phyloP scores from a whole-genome alignment of 2,329 filamentous ascomycete species.

The Aureobasidium sp. region DNA sequence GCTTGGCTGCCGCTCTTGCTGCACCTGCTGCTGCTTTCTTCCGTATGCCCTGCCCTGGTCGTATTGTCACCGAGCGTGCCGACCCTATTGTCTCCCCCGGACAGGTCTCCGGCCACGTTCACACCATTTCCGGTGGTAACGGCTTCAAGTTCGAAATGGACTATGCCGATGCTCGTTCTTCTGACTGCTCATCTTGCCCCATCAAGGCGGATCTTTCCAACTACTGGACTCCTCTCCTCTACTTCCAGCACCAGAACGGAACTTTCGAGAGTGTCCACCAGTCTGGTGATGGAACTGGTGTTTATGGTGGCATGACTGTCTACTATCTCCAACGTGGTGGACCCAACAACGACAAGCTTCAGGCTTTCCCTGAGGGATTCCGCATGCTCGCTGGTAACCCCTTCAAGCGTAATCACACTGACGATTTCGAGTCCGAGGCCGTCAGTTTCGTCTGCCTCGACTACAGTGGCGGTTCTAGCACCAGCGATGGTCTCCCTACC shows the following conservation, averaged over 20 bases:
- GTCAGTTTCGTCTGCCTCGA: slow-evolving; percentile 53
- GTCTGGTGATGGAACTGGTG: slow-evolving; percentile 40
- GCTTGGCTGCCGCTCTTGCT: slow-evolving; percentile 22
- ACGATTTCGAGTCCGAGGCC: slow-evolving; percentile 46
- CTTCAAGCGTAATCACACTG: slow-evolving; percentile 50
- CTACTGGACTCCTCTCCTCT: slow-evolving; percentile 69
- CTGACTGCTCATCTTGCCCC: slow-evolving; percentile 63
- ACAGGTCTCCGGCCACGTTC: slow-evolving; percentile 53
- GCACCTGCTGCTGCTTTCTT: slow-evolving; percentile 56
- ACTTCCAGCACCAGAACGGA: slow-evolving; percentile 57
- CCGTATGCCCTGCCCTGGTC: slow-evolving; percentile 60
- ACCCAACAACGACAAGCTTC: slow-evolving; percentile 58
- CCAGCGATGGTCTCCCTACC: slow-evolving; percentile 57
- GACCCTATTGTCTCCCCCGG: slow-evolving; percentile 65
- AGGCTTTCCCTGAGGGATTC: slow-evolving; percentile 65
- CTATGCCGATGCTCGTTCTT: slow-evolving; percentile 52
- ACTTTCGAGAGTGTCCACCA: slow-evolving; percentile 55
- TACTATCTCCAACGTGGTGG: slow-evolving; percentile 58
- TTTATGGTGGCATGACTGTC: slow-evolving; percentile 57
- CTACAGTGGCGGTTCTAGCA: slow-evolving; percentile 37
- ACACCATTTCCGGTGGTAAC: slow-evolving; percentile 64
- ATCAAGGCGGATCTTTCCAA: slow-evolving; percentile 63
- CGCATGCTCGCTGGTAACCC: slow-evolving; percentile 63
- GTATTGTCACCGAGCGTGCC: slow-evolving; percentile 53
- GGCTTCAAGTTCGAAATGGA: slow-evolving; percentile 57